Conservation (phyloP, 169 alveolate genomes). For the Eimeria falciformis region DNA sequence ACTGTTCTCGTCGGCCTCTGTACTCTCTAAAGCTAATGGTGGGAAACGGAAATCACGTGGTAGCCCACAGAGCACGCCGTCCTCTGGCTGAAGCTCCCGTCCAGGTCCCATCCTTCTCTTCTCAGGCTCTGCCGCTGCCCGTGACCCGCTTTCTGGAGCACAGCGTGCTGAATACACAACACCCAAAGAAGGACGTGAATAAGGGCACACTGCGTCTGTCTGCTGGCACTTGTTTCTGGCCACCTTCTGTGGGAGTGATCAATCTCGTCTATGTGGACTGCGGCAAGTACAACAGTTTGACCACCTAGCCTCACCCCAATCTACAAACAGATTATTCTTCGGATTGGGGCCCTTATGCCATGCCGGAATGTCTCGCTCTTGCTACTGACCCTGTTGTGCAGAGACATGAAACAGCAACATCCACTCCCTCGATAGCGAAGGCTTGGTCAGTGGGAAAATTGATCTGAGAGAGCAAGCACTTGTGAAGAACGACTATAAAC, state of each 20-base stretch:
- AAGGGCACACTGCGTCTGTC: not conserved
- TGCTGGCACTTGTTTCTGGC: not conserved
- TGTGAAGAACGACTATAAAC: not conserved
- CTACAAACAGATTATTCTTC: not conserved
- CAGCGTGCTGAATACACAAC: not conserved
- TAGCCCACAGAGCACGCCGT: conserved; percentile 53
- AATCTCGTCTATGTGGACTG: not conserved
- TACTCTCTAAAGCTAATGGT: conserved; percentile 51
- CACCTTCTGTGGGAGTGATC: not conserved
- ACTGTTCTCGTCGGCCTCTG: conserved; percentile 68
- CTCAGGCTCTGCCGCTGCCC: not conserved
- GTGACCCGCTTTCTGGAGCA: not conserved
- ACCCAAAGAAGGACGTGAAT: not conserved
- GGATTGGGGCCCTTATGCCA: not conserved
- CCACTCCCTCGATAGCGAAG: not conserved
- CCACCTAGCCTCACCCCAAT: not conserved
- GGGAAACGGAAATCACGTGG: conserved; percentile 20
- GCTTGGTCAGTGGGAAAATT: not conserved
- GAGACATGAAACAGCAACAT: not conserved
- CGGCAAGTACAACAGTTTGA: not conserved
- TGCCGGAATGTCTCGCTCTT: not conserved
- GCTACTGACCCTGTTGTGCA: not conserved
- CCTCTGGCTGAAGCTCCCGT: not conserved
- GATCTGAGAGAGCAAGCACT: not conserved
- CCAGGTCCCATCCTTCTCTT: conserved; percentile 60